Conservation (phyloP, 2,329 filamentous ascomycete genomes). For the Zymoseptoria pseudotritici region DNA sequence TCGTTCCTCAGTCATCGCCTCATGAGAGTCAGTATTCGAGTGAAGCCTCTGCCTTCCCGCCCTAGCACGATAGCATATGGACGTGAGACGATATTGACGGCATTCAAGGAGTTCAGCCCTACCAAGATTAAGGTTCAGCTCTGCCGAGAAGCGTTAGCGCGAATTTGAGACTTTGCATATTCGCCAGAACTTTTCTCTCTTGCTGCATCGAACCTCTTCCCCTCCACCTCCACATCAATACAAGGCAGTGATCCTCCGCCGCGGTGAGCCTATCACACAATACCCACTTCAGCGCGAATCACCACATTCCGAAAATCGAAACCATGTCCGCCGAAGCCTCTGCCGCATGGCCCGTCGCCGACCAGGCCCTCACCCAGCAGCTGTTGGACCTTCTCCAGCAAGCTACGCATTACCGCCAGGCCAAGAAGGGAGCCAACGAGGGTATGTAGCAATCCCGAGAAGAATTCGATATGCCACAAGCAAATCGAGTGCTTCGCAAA, state of each 20-base stretch:
- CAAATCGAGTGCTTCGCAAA: too few relatives aligned
- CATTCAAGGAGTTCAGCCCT: neutral
- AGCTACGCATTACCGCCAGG: slow-evolving; percentile 51
- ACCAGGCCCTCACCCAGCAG: slow-evolving; percentile 43
- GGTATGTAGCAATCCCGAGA: slow-evolving; percentile 4
- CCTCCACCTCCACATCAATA: neutral
- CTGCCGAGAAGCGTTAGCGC: neutral
- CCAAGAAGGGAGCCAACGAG: slow-evolving; percentile 86
- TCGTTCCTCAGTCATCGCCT: neutral
- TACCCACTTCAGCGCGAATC: neutral
- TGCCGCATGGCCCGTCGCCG: slow-evolving; percentile 34
- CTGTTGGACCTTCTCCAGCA: slow-evolving; percentile 57
- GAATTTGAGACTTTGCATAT: neutral
- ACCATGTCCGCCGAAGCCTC: slow-evolving; percentile 42
- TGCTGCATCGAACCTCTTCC: neutral
- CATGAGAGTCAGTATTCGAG: neutral
- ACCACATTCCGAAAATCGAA: neutral
- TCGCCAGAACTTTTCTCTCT: neutral
- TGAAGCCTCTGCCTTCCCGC: neutral
- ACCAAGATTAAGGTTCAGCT: neutral
- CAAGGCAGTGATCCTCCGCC: neutral
- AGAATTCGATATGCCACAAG: too few relatives aligned
- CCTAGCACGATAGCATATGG: neutral
- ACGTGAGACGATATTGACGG: neutral
- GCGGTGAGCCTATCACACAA: neutral